Percentiles rank a stretch among this genome's conserved stretches.
Evolutionary conservation across 108 stramenopile genomes (phyloP).

Genomic region (Nitzschia sp.): DNA sequence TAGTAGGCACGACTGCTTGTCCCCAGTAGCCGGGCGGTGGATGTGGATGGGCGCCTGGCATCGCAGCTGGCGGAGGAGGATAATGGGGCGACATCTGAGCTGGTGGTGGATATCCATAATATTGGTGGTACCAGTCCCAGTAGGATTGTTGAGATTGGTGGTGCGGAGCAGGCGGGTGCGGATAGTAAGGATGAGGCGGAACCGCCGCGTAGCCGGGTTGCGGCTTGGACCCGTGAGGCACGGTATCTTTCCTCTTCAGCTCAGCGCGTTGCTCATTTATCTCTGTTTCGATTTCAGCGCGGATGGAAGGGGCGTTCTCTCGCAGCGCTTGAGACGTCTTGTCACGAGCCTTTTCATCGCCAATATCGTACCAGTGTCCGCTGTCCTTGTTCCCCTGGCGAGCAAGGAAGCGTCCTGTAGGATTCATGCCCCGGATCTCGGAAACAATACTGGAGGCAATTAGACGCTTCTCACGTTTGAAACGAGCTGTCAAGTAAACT

Average conservation of each 20-base stretch:
- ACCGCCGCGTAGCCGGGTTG: neutral
- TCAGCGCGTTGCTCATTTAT: conserved; percentile 55
- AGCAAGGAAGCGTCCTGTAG: conserved; percentile 77
- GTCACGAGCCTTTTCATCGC: conserved; percentile 85
- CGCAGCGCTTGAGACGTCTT: conserved; percentile 85
- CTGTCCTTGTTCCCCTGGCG: conserved; percentile 45
- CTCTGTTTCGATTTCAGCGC: conserved; percentile 65
- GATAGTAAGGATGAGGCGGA: conserved; percentile 2
- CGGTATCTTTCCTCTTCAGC: conserved; percentile 30
- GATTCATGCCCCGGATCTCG: conserved; percentile 71
- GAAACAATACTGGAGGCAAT: conserved; percentile 78
- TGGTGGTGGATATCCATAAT: conserved; percentile 19
- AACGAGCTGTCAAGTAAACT: conserved; percentile 66
- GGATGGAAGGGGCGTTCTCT: conserved; percentile 79
- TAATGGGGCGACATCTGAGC: conserved; percentile 4
- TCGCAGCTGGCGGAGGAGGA: conserved; percentile 8
- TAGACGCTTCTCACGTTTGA: conserved; percentile 82
- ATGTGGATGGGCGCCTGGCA: conserved; percentile 7
- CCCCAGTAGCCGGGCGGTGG: conserved; percentile 8
- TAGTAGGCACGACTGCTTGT: neutral
- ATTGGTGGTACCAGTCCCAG: conserved; percentile 26
- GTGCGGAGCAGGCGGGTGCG: conserved; percentile 9
- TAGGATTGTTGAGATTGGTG: conserved; percentile 16
- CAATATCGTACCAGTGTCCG: conserved; percentile 72
- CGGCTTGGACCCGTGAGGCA: neutral